These are phyloP conservation scores for Cladosporium sp. DNA, from an alignment of 2,329 filamentous ascomycete species.

Conservation along the genomic window DNA sequence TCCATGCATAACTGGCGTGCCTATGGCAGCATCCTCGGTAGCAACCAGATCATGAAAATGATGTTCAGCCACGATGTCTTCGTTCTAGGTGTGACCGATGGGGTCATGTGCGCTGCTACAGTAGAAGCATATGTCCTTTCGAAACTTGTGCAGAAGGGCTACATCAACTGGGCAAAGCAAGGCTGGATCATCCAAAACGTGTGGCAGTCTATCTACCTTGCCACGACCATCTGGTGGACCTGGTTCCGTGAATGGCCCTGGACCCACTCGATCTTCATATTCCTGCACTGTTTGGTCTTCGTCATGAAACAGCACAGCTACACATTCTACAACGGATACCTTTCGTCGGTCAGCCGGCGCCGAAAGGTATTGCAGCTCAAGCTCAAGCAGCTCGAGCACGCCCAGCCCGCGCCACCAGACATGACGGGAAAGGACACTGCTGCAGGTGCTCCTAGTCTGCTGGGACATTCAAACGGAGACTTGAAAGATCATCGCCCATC, in stretches of 20 bases:
- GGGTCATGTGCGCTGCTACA: conserved; percentile 67
- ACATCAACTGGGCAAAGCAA: conserved; percentile 65
- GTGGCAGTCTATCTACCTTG: conserved; percentile 70
- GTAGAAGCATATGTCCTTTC: conserved; percentile 68
- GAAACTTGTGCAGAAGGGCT: conserved; percentile 59
- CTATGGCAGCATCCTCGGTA: conserved; percentile 69
- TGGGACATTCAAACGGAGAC: conserved; percentile 8
- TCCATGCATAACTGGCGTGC: conserved; percentile 67
- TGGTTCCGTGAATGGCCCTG: conserved; percentile 76
- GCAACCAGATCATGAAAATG: conserved; percentile 69
- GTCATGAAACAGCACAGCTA: conserved; percentile 85
- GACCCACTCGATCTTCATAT: conserved; percentile 79
- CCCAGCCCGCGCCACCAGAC: conserved; percentile 42
- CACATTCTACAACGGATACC: conserved; percentile 75
- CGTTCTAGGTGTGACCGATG: conserved; percentile 63
- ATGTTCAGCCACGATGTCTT: conserved; percentile 63
- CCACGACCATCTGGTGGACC: conserved; percentile 64
- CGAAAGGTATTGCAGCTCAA: conserved; percentile 48
- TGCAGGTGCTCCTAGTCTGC: conserved; percentile 11
- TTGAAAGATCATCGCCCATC: conserved; percentile 38
- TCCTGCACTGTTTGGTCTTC: conserved; percentile 73
- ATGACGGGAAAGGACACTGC: background rate
- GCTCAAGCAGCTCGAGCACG: conserved; percentile 60
- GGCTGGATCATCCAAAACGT: conserved; percentile 76
- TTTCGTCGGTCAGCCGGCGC: conserved; percentile 59